Base-by-base conservation (phyloP, 2,329 filamentous ascomycete species). In the Domatiomyces catenatus region DNA sequence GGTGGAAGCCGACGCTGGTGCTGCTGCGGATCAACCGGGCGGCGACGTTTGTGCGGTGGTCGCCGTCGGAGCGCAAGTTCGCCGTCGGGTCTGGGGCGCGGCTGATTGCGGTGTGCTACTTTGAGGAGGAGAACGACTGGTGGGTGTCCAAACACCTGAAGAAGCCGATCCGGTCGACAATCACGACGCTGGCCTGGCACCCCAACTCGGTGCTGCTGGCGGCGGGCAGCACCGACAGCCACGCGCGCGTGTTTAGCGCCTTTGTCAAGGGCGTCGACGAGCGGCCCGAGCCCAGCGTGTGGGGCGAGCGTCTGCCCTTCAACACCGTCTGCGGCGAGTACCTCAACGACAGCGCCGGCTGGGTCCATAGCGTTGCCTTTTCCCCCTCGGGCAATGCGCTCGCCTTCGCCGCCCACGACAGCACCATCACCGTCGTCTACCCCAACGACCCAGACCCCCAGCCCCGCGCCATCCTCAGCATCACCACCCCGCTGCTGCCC, bases 121-220 rank as follows among this genome's bases (percentile, higher is more conserved):
- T 98, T 61, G 92, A 98, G 65, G 86, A 94, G 67, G 92, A 98
- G 69, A 95, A 98, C 69, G 89, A 98, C 73, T 98, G 92, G 92
- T 98, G 92, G 92, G 90, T 98, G 43, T 95, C 89, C 39, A 98
- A 98, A 76, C 92, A 98, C 70, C 72, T 98, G 64, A 96, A 96
- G 80, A 98, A 96, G 77, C 92, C 92, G 18, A 94, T 98, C 62
- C 85, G 90, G 59, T 94, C 88, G 66, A 98, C 92, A 51, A 90
- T 98, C 62, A 96, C 92, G 50, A 88, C 85, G 15, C 80, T 98
- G 44, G 83, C 84, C 51, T 98, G 92, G 92, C 92, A 98, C 69
- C 92, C 92, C 36, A 98, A 98, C 75, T 93, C 86, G 8, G 92
- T 98, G 15, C 78, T 98, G 28, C 75, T 98, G 20, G 92, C 90